Evolutionary conservation across 1,284 basidiomycete species (phyloP).

Genomic region (Apiotrichum siamense): DNA sequence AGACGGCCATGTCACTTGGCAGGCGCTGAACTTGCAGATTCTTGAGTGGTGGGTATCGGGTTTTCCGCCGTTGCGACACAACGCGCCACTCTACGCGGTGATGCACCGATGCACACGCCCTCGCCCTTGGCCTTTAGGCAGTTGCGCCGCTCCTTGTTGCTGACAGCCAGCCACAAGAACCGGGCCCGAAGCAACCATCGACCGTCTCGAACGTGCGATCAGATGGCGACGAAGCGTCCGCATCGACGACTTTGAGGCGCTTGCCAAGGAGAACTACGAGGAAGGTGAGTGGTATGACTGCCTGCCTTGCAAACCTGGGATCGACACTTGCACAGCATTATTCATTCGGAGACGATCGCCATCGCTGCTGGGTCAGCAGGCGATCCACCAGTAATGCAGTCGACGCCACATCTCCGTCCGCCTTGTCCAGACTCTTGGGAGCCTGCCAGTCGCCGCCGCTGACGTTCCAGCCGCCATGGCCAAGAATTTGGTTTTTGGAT

Average conservation of each 20-base stretch:
- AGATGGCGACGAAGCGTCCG: constrained; percentile 31
- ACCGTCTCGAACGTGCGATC: constrained; percentile 33
- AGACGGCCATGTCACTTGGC: not conserved
- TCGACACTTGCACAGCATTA: too few relatives aligned
- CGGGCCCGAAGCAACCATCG: constrained; percentile 24
- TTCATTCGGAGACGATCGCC: too few relatives aligned
- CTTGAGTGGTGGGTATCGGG: not conserved
- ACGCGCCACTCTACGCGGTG: too few relatives aligned
- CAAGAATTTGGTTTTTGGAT: constrained; percentile 35
- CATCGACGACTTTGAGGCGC: constrained; percentile 34
- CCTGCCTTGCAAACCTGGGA: not conserved
- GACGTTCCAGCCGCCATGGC: constrained; percentile 16
- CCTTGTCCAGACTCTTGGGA: too few relatives aligned
- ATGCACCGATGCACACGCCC: too few relatives aligned
- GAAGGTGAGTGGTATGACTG: constrained; percentile 27
- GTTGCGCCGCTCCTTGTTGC: too few relatives aligned
- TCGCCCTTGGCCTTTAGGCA: too few relatives aligned
- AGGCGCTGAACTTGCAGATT: not conserved
- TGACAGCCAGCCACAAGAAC: constrained; percentile 22
- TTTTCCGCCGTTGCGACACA: too few relatives aligned
- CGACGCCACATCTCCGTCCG: too few relatives aligned
- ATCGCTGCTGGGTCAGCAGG: too few relatives aligned
- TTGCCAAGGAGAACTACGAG: constrained; percentile 25
- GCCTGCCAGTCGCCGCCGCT: too few relatives aligned
- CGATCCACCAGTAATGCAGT: too few relatives aligned